phyloP scores from a whole-genome alignment of 208 protist genomes.

The Acanthamoeba sp. region DNA sequence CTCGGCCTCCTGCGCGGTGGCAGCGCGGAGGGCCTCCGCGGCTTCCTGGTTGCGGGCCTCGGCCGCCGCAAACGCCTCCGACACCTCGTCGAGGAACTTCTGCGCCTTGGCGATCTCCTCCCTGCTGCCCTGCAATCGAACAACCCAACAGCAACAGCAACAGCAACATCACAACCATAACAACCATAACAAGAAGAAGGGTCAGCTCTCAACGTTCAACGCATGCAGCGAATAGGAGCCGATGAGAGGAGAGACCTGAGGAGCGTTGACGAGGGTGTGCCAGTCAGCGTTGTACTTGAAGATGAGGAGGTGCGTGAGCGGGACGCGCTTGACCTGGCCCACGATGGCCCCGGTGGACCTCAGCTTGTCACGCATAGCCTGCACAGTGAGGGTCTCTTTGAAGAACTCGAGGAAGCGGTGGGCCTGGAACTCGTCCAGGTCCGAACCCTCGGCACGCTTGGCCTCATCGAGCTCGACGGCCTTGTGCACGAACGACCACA shows the following conservation, averaged over 20 bases:
- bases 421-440: conserved; percentile 76
- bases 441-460: conserved; percentile 63
- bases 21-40: conserved; percentile 18
- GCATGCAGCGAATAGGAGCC: no score
- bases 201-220: no score
- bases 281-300: conserved; percentile 66
- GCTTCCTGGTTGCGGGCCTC: conserved; percentile 48
- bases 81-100: conserved; percentile 56
- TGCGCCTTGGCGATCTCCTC: conserved; percentile 63
- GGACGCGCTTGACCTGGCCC: conserved; percentile 16
- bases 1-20: conserved; percentile 47
- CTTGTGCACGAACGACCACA: conserved; percentile 73
- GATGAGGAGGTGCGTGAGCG: conserved; percentile 53
- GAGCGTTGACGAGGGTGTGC: conserved; percentile 70
- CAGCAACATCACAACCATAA: no score
- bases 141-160: no score
- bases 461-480: conserved; percentile 34
- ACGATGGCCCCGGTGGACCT: conserved; percentile 34
- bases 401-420: conserved; percentile 80
- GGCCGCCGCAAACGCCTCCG: conserved; percentile 11
- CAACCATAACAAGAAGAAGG: no score
- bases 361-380: conserved; percentile 74
- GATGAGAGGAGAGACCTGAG: background rate
- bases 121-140: conserved; percentile 42
- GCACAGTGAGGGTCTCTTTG: conserved; percentile 79